Evolutionary conservation across 306 rosid genomes (phyloP), one percentile per base, ranked within the genome.

Genomic region (Fragaria iinumae): DNA sequence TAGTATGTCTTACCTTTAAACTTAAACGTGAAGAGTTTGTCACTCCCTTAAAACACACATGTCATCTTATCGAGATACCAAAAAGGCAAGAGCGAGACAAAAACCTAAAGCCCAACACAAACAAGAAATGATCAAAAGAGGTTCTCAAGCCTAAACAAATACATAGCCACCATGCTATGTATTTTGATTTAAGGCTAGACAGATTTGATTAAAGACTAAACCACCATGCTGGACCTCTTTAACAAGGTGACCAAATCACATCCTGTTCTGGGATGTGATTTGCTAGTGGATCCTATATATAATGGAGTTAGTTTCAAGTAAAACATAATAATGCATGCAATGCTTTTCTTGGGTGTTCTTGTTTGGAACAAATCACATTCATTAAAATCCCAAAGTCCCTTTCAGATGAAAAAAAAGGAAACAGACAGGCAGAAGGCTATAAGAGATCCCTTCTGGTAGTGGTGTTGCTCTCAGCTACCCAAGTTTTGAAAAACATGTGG

Each of bases 381-480:
- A 23, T 73, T 18, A 10, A 73, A 57, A 73, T 14, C 55, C 25
- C 68, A 57, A 12, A 13, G 68, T 41, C 73, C 36, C 36, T 73
- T 39, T 39, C 77, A 17, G 65, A 74, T 17, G 56, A 43, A 2
- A 41, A 43, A 17, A 23, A 17, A 18, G 25, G 11, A 59, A 56
- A 56, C 27, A 38, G 45, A 18, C 14, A 17, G 14, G 18, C 25
- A 36, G 50, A 21, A 36, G 45, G 76, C 34, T 34, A 34, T 47
- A 11, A 38, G 27, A 18, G 67, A 23, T 23, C 56, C 68, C 53
- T 73, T 57, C 66, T 21, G 76, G 11, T 29, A 48, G 77, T 73
- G 68, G 41, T 57, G 77, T 56, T 73, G 27, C 77, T 57, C 53
- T 73, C 68, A 73, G 68, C 41, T 53, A 11, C 67, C 45, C 43